phyloP scores from a whole-genome alignment of 108 stramenopile species.

The Nitzschia putrida region DNA sequence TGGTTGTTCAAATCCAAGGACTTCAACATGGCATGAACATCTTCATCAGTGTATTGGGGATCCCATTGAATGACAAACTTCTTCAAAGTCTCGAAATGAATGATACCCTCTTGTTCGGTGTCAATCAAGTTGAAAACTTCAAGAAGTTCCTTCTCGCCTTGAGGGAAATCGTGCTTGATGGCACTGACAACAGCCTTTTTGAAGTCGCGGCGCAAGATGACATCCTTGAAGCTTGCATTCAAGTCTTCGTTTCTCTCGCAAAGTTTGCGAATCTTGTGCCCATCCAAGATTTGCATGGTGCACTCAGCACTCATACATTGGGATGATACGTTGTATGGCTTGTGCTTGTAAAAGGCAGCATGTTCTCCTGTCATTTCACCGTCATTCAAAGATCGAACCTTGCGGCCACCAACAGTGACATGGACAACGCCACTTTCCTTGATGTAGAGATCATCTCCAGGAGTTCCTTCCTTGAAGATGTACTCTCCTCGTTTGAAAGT shows the following conservation, averaged over 20 bases:
- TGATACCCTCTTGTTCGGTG: neutral
- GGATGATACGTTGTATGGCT: slow-evolving; percentile 52
- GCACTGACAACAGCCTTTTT: slow-evolving; percentile 69
- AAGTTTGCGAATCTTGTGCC: slow-evolving; percentile 44
- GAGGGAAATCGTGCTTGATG: slow-evolving; percentile 58
- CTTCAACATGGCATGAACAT: slow-evolving; percentile 49
- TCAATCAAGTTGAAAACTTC: slow-evolving; percentile 37
- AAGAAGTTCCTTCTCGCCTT: slow-evolving; percentile 41
- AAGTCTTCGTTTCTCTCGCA: slow-evolving; percentile 45
- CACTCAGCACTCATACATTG: slow-evolving; percentile 49
- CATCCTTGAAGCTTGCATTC: slow-evolving; percentile 60
- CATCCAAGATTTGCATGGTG: slow-evolving; percentile 42
- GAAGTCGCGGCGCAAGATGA: slow-evolving; percentile 72
- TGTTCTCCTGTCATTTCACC: slow-evolving; percentile 66
- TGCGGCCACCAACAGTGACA: slow-evolving; percentile 30
- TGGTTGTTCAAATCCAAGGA: slow-evolving; percentile 48
- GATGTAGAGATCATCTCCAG: slow-evolving; percentile 44
- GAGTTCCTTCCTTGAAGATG: slow-evolving; percentile 42
- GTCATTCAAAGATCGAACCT: slow-evolving; percentile 39
- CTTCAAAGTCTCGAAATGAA: slow-evolving; percentile 31
- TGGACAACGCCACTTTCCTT: slow-evolving; percentile 51
- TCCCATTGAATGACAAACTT: slow-evolving; percentile 48
- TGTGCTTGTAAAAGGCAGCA: slow-evolving; percentile 39
- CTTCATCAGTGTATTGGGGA: slow-evolving; percentile 52
- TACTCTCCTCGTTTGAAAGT: slow-evolving; percentile 29